Conservation (phyloP, 345 rosid species). For the Pistacia vera region DNA sequence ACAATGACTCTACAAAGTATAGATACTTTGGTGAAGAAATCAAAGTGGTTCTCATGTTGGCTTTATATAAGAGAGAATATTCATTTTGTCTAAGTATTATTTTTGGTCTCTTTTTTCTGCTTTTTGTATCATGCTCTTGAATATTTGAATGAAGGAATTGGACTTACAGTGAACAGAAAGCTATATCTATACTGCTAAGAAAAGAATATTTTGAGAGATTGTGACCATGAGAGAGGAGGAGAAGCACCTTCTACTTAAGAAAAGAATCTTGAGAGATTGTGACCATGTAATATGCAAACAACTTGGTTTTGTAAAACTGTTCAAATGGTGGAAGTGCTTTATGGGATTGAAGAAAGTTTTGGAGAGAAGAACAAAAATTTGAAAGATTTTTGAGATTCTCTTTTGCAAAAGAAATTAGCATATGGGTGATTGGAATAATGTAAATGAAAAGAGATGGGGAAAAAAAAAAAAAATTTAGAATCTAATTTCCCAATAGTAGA, state of each 20-base stretch:
- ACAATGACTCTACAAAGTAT: too few species aligned
- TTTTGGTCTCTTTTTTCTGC: too few species aligned
- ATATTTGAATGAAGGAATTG: too few species aligned
- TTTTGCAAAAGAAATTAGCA: neutral
- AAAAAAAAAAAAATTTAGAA: neutral
- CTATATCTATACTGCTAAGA: neutral
- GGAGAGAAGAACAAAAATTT: neutral
- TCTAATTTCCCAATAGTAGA: neutral
- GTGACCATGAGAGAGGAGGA: neutral
- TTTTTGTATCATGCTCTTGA: too few species aligned
- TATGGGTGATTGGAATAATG: neutral
- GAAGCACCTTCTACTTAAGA: neutral
- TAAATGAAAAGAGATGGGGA: neutral
- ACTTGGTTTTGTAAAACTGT: neutral
- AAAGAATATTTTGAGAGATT: slow-evolving; percentile 7
- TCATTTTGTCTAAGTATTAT: too few species aligned
- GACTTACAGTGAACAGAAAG: too few species aligned
- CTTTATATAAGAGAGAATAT: too few species aligned
- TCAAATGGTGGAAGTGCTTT: too few species aligned
- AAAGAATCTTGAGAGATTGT: slow-evolving; percentile 12
- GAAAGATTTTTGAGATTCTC: neutral
- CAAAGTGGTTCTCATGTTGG: too few species aligned
- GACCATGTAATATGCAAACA: neutral
- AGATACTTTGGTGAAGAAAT: too few species aligned
- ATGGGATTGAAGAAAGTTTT: too few species aligned